Evolutionary conservation across 1,284 basidiomycete genomes (phyloP).

Genomic region (Ceratobasidium sp.): DNA sequence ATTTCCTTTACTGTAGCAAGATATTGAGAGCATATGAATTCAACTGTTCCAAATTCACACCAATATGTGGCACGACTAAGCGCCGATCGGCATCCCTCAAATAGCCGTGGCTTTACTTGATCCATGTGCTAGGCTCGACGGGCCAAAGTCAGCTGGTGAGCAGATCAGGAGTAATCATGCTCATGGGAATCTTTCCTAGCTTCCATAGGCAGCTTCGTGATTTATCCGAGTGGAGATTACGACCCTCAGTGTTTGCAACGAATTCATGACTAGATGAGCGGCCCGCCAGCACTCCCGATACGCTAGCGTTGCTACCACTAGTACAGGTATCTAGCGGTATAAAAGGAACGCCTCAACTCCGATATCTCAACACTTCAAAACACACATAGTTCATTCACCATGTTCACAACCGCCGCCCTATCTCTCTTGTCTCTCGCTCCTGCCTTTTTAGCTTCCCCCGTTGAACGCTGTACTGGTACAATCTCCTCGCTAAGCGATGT

Average conservation of each 20-base stretch:
- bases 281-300: not conserved
- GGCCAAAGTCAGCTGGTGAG: not conserved
- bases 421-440: constrained; percentile 5
- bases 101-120: too few species aligned
- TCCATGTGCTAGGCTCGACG: not conserved
- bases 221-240: not conserved
- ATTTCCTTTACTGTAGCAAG: too few species aligned
- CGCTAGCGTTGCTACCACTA: not conserved
- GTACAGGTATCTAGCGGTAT: not conserved
- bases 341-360: too few species aligned
- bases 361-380: too few species aligned
- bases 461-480: constrained; percentile 40
- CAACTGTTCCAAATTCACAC: too few species aligned
- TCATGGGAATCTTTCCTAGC: not conserved
- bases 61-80: too few species aligned
- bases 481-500: constrained; percentile 37
- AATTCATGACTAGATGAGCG: not conserved
- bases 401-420: constrained; percentile 13
- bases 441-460: constrained; percentile 3
- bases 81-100: too few species aligned
- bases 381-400: not conserved
- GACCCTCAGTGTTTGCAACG: not conserved
- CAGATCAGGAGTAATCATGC: not conserved
- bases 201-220: not conserved
- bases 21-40: too few species aligned